A percentile compares a stretch with the other conserved stretches of the same genome.
phyloP scores from a whole-genome alignment of 2,329 filamentous ascomycete species.

The Colletotrichum sp. region DNA sequence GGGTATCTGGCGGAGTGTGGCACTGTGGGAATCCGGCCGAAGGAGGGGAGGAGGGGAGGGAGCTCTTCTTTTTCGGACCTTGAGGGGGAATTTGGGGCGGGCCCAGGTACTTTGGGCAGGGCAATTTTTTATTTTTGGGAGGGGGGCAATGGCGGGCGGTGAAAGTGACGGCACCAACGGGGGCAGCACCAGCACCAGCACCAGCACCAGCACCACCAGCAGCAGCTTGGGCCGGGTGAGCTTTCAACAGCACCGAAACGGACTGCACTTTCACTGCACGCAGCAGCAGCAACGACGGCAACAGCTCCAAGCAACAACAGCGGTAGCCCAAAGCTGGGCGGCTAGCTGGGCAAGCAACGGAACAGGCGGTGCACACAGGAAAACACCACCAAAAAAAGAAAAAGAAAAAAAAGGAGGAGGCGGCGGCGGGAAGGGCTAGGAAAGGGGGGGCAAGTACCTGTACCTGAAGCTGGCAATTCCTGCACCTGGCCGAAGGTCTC shows the following conservation, averaged over 20 bases:
- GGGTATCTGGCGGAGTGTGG: not conserved
- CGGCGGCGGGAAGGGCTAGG: not conserved
- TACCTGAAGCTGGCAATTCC: not conserved
- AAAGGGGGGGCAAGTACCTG: not conserved
- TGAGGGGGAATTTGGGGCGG: not conserved
- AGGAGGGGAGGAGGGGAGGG: not conserved
- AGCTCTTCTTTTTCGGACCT: not conserved
- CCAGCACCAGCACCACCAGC: not conserved
- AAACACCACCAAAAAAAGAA: not conserved
- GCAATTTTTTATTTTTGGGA: not conserved
- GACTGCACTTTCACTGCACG: not conserved
- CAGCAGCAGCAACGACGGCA: not conserved
- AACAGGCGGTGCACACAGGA: not conserved
- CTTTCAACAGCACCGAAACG: not conserved
- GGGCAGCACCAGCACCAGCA: not conserved
- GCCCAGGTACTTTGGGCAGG: not conserved
- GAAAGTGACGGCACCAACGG: not conserved
- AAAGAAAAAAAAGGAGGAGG: not conserved
- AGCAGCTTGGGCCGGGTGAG: not conserved
- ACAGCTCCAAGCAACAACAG: not conserved
- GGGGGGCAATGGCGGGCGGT: not conserved
- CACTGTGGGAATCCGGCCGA: conserved; percentile 16
- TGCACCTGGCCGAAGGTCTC: conserved; percentile 1
- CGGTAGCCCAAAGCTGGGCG: not conserved
- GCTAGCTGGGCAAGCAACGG: not conserved